These are phyloP conservation scores for Candolleomyces efflorescens DNA, from an alignment of 768 basidiomycete species.

Conservation along the genomic window DNA sequence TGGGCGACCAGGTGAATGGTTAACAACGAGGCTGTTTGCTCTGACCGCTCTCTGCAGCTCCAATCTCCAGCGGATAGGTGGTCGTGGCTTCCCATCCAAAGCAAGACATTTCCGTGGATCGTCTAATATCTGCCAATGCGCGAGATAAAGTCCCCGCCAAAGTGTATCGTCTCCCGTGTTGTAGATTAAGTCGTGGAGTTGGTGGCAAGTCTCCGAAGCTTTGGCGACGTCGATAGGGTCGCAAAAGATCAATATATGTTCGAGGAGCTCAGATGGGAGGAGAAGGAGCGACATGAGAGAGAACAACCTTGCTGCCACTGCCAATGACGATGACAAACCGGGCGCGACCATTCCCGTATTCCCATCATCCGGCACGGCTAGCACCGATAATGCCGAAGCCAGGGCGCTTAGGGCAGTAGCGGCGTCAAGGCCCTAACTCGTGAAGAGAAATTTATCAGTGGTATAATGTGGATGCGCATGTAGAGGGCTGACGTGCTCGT, in stretches of 20 bases:
- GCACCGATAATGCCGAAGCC: too few species aligned
- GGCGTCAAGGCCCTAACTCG: too few species aligned
- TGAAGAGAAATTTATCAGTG: too few species aligned
- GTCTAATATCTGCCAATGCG: slow-evolving; percentile 46
- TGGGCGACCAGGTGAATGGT: slow-evolving; percentile 27
- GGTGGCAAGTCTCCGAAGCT: slow-evolving; percentile 46
- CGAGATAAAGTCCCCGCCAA: slow-evolving; percentile 66
- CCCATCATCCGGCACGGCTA: too few species aligned
- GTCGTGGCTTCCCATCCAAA: slow-evolving; percentile 26
- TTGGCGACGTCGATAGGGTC: slow-evolving; percentile 59
- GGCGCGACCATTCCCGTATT: too few species aligned
- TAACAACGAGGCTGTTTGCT: slow-evolving; percentile 42
- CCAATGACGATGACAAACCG: neutral
- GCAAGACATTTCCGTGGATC: slow-evolving; percentile 53
- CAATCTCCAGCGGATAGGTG: slow-evolving; percentile 46
- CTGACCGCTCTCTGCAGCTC: slow-evolving; percentile 54
- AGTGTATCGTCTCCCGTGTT: slow-evolving; percentile 39
- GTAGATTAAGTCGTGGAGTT: slow-evolving; percentile 41
- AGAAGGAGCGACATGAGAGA: slow-evolving; percentile 24
- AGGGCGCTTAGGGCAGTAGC: too few species aligned
- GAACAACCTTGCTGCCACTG: neutral
- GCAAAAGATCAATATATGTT: slow-evolving; percentile 49
- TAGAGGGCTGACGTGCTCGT: too few species aligned
- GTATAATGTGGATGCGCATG: too few species aligned
- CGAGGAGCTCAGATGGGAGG: slow-evolving; percentile 57